A percentile compares a stretch with the other conserved stretches of the same genome.
Conservation (phyloP, 2,329 filamentous ascomycete genomes). For the Furcasterigmium sp. region DNA sequence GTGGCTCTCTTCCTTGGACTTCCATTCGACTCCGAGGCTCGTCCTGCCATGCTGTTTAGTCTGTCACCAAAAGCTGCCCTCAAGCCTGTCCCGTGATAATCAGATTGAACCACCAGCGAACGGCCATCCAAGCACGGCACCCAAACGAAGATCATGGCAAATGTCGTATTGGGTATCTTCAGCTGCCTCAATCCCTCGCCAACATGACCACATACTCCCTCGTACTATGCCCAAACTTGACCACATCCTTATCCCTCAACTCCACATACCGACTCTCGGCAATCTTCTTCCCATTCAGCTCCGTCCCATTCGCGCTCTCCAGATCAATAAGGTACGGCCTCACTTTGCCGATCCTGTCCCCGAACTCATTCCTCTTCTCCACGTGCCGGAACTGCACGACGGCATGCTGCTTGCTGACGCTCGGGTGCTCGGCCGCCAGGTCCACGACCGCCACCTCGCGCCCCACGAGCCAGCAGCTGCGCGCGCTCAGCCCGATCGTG, state of each 20-base stretch:
- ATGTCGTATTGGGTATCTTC: too few relatives aligned
- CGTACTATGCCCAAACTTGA: conserved; percentile 82
- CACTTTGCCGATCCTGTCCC: conserved; percentile 73
- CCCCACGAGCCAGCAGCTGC: conserved; percentile 89
- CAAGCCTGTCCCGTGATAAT: too few relatives aligned
- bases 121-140: too few relatives aligned
- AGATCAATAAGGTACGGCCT: conserved; percentile 90
- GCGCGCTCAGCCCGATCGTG: conserved; percentile 67
- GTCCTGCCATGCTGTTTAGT: too few relatives aligned
- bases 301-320: conserved; percentile 88
- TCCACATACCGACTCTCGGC: conserved; percentile 79
- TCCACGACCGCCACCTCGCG: conserved; percentile 78
- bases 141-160: too few relatives aligned
- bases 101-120: too few relatives aligned
- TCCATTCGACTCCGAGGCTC: too few relatives aligned
- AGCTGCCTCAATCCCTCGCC: conserved; percentile 31
- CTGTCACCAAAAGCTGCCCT: too few relatives aligned
- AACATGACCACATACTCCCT: conserved; percentile 97
- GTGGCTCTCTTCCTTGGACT: too few relatives aligned
- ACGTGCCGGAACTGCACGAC: conserved; percentile 88
- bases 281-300: conserved; percentile 69
- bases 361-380: conserved; percentile 79
- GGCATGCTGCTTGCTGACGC: conserved; percentile 91
- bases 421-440: conserved; percentile 80
- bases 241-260: conserved; percentile 79